Evolutionary conservation across 176 grass and related monocot genomes (phyloP).

Genomic region (Eleusine coracana): DNA sequence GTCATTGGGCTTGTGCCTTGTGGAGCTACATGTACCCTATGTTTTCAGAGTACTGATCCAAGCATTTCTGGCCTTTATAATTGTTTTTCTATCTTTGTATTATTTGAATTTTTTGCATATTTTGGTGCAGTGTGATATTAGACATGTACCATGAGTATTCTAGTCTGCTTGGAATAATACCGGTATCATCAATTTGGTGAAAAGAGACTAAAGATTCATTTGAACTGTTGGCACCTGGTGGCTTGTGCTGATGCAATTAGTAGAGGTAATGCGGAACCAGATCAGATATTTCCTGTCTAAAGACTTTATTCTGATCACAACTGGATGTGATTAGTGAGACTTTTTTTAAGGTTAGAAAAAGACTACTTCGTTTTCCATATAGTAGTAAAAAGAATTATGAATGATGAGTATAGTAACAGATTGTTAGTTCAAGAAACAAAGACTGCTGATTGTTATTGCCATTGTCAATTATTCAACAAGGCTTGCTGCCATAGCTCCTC

Average conservation of each 20-base stretch:
- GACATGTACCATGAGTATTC: neutral
- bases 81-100: neutral
- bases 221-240: neutral
- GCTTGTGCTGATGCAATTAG: neutral
- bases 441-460: too few relatives aligned
- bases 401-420: too few relatives aligned
- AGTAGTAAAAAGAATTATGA: too few relatives aligned
- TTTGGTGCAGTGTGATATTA: neutral
- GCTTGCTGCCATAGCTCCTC: too few relatives aligned
- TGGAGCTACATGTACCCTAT: slow-evolving; percentile 11
- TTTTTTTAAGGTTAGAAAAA: neutral
- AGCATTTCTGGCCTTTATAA: neutral
- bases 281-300: too few relatives aligned
- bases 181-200: neutral
- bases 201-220: neutral
- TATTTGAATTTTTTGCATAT: neutral
- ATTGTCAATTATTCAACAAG: neutral
- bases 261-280: neutral
- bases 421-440: too few relatives aligned
- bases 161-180: neutral
- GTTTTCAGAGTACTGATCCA: neutral
- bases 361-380: too few relatives aligned
- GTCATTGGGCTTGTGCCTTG: neutral
- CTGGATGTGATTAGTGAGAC: neutral
- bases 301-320: too few relatives aligned